phyloP scores from a whole-genome alignment of 768 basidiomycete species.

The Epithele typhae region DNA sequence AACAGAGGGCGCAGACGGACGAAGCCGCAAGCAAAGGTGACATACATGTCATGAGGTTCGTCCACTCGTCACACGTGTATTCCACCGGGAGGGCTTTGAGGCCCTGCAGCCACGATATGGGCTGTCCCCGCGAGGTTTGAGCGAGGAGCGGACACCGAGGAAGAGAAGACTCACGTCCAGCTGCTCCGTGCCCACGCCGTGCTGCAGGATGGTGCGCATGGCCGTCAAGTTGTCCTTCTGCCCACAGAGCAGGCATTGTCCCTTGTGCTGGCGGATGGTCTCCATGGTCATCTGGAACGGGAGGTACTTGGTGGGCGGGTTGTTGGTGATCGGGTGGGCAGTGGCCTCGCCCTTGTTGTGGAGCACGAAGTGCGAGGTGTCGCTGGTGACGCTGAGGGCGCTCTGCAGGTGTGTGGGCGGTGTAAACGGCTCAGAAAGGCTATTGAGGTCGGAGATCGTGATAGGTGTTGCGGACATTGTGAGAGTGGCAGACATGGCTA shows the following conservation, averaged over 20 bases:
- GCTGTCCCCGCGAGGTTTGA: background rate
- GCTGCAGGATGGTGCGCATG: background rate
- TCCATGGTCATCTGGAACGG: background rate
- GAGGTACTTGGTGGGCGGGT: background rate
- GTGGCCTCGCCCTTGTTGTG: background rate
- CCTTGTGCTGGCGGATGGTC: slow-evolving; percentile 2
- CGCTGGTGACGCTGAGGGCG: slow-evolving; percentile 3
- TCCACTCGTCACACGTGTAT: slow-evolving; percentile 2
- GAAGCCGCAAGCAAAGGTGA: background rate
- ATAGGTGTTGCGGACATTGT: too few relatives aligned
- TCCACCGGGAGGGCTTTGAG: background rate
- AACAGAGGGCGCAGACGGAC: background rate
- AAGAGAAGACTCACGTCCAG: background rate
- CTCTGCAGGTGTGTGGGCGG: slow-evolving; percentile 2
- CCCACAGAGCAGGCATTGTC: slow-evolving; percentile 1
- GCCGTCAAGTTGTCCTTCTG: background rate
- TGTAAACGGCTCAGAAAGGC: background rate
- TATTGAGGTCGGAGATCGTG: background rate
- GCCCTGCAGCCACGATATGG: background rate
- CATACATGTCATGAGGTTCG: slow-evolving; percentile 4
- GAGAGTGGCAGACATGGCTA: too few relatives aligned
- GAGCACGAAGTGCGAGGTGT: slow-evolving; percentile 2
- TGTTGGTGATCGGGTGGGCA: background rate
- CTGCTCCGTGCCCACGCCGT: background rate
- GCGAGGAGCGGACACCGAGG: background rate